phyloP scores from a whole-genome alignment of 2,329 filamentous ascomycete genomes.

The Cercospora beticola region DNA sequence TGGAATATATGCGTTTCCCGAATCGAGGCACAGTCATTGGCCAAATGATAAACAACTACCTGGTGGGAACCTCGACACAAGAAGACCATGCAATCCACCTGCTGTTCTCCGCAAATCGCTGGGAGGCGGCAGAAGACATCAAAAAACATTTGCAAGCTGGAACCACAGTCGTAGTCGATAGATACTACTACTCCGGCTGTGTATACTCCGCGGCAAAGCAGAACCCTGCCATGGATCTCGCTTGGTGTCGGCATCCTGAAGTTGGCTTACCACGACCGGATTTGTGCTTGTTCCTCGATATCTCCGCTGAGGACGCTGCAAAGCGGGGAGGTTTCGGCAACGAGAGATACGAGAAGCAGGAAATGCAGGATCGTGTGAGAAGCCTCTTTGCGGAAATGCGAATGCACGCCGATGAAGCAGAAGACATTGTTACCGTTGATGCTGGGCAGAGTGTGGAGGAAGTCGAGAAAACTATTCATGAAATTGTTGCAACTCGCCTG shows the following conservation, averaged over 20 bases:
- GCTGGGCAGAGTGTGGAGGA: slow-evolving; percentile 53
- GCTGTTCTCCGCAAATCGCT: slow-evolving; percentile 86
- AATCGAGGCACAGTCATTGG: slow-evolving; percentile 83
- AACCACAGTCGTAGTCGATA: slow-evolving; percentile 78
- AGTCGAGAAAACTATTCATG: slow-evolving; percentile 45
- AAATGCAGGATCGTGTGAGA: slow-evolving; percentile 78
- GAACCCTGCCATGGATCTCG: slow-evolving; percentile 65
- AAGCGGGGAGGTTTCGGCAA: slow-evolving; percentile 81
- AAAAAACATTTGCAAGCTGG: slow-evolving; percentile 58
- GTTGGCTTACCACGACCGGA: slow-evolving; percentile 85
- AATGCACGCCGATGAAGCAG: slow-evolving; percentile 47
- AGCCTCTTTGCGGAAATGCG: slow-evolving; percentile 64
- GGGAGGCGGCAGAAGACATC: slow-evolving; percentile 62
- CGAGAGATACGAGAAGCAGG: slow-evolving; percentile 82
- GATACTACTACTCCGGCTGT: slow-evolving; percentile 92
- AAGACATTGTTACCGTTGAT: slow-evolving; percentile 56
- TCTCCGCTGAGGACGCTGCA: slow-evolving; percentile 70
- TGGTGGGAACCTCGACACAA: slow-evolving; percentile 68
- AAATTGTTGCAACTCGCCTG: slow-evolving; percentile 26
- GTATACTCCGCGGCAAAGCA: slow-evolving; percentile 90
- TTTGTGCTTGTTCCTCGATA: slow-evolving; percentile 80
- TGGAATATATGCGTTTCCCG: slow-evolving; percentile 65
- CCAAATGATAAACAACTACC: slow-evolving; percentile 80
- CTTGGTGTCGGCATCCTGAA: slow-evolving; percentile 83
- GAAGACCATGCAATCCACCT: slow-evolving; percentile 90